Evolutionary conservation across 2,329 filamentous ascomycete genomes (phyloP).

Genomic region (Hirsutella thompsonii): DNA sequence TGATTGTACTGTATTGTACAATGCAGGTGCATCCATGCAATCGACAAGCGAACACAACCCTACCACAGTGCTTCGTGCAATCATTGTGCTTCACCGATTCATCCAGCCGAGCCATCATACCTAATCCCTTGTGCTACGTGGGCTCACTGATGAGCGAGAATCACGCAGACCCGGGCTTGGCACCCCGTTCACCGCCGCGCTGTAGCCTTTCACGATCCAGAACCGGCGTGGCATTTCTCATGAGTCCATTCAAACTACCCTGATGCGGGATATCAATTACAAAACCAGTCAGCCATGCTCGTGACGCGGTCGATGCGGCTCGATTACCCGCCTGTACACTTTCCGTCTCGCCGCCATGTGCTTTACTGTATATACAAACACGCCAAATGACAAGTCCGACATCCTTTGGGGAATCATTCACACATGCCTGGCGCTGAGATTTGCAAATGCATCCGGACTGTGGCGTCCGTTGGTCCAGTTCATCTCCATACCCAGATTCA

Average conservation of each 20-base stretch:
- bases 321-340: not conserved
- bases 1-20: too few relatives aligned
- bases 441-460: slow-evolving; percentile 70
- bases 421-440: slow-evolving; percentile 50
- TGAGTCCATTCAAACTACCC: not conserved
- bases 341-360: not conserved
- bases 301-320: not conserved
- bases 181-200: too few relatives aligned
- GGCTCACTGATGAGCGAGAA: too few relatives aligned
- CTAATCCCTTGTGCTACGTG: too few relatives aligned
- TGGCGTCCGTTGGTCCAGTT: slow-evolving; percentile 58
- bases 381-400: not conserved
- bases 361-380: not conserved
- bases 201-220: too few relatives aligned
- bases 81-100: too few relatives aligned
- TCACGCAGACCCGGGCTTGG: too few relatives aligned
- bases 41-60: too few relatives aligned
- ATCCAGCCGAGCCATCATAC: too few relatives aligned
- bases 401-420: slow-evolving; percentile 12
- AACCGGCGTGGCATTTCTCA: too few relatives aligned
- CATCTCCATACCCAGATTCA: slow-evolving; percentile 51
- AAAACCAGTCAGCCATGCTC: not conserved
- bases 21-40: too few relatives aligned
- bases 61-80: too few relatives aligned
- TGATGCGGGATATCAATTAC: not conserved